These are phyloP conservation scores for Penicillium thymicola DNA, from an alignment of 2,329 filamentous ascomycete species.

Conservation along the genomic window DNA sequence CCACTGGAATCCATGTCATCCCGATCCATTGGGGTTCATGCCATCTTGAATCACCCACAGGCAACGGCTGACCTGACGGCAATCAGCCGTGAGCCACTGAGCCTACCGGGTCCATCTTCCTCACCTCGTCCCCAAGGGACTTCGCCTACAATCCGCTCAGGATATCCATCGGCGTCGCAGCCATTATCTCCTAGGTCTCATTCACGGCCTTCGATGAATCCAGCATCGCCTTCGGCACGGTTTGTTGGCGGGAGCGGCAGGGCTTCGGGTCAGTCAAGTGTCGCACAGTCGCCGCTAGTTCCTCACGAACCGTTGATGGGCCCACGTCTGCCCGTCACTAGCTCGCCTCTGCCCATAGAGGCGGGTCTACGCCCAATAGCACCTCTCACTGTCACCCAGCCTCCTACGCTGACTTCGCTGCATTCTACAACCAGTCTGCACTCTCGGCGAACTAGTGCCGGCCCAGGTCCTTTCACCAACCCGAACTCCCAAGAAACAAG, in stretches of 20 bases:
- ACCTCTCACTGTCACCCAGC: constrained; percentile 17
- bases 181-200: constrained; percentile 33
- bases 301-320: constrained; percentile 32
- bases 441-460: constrained; percentile 31
- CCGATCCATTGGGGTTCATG: constrained; percentile 41
- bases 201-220: constrained; percentile 32
- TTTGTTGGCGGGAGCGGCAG: constrained; percentile 29
- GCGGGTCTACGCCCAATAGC: constrained; percentile 21
- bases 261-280: constrained; percentile 31
- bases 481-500: constrained; percentile 37
- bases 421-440: constrained; percentile 36
- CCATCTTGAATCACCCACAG: constrained; percentile 41
- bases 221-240: constrained; percentile 38
- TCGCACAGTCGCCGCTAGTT: constrained; percentile 36
- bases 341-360: constrained; percentile 28
- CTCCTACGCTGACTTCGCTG: constrained; percentile 21
- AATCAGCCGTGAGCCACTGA: constrained; percentile 23
- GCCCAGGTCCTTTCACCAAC: constrained; percentile 26
- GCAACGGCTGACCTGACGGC: constrained; percentile 14
- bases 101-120: constrained; percentile 20
- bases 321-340: constrained; percentile 25
- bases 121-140: constrained; percentile 30
- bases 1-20: constrained; percentile 28
- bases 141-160: constrained; percentile 27
- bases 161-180: constrained; percentile 25